A percentile compares a stretch with the other conserved stretches of the same genome.
These are phyloP conservation scores for Cerioporus squamosus DNA, from an alignment of 1,284 basidiomycete genomes.

Conservation along the genomic window DNA sequence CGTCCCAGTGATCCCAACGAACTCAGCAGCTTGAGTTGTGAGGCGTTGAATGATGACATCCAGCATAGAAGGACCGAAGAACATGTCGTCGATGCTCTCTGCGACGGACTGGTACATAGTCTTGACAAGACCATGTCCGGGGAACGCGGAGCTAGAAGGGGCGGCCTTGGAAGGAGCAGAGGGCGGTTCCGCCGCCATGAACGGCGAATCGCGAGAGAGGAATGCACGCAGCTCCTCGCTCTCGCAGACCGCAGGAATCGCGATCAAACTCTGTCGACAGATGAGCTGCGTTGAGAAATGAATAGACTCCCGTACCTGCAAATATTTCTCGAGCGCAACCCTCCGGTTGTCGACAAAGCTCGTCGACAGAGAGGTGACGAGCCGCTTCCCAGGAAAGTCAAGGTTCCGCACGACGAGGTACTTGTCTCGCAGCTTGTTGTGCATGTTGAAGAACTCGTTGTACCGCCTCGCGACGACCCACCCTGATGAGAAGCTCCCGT, in stretches of 20 bases:
- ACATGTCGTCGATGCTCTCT: slow-evolving; percentile 92
- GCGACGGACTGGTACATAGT: slow-evolving; percentile 88
- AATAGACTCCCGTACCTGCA: slow-evolving; percentile 67
- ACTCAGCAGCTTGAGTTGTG: slow-evolving; percentile 86
- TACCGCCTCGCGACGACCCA: slow-evolving; percentile 94
- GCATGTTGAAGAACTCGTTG: slow-evolving; percentile 92
- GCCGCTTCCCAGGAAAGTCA: slow-evolving; percentile 91
- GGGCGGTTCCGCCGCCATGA: slow-evolving; percentile 60
- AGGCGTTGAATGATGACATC: slow-evolving; percentile 91
- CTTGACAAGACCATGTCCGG: slow-evolving; percentile 78
- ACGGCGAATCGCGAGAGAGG: slow-evolving; percentile 84
- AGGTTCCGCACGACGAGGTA: slow-evolving; percentile 69
- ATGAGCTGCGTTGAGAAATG: not conserved
- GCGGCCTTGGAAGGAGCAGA: slow-evolving; percentile 40
- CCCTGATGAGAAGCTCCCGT: slow-evolving; percentile 77
- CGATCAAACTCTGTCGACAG: slow-evolving; percentile 64
- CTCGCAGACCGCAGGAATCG: slow-evolving; percentile 79
- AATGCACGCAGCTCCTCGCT: slow-evolving; percentile 85
- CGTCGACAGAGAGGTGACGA: slow-evolving; percentile 82
- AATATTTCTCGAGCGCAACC: slow-evolving; percentile 83
- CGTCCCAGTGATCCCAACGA: slow-evolving; percentile 80
- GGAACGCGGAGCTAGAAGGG: slow-evolving; percentile 45
- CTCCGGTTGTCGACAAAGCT: slow-evolving; percentile 85
- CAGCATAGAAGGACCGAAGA: slow-evolving; percentile 92
- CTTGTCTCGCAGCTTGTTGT: slow-evolving; percentile 81